phyloP scores from a whole-genome alignment of 305 asterid genomes.

The Andrographis paniculata region DNA sequence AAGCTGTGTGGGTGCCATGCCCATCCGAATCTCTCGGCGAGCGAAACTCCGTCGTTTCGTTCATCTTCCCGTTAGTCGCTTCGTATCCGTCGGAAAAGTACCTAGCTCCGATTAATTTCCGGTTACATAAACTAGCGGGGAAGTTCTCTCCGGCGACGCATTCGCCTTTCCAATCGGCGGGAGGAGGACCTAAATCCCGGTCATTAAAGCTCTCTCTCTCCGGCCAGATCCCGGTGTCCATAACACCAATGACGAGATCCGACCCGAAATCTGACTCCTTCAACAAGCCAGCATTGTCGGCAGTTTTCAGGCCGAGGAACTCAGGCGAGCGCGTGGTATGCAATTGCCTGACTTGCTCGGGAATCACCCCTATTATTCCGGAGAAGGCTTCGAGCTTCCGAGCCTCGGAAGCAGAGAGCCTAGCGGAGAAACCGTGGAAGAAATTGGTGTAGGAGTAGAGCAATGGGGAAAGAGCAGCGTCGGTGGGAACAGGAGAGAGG shows the following conservation, averaged over 20 bases:
- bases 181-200: constrained; percentile 51
- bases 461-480: constrained; percentile 14
- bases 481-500: constrained; percentile 13
- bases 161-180: constrained; percentile 65
- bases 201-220: constrained; percentile 75
- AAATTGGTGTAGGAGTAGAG: constrained; percentile 56
- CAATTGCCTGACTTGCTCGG: constrained; percentile 60
- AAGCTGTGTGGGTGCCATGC: constrained; percentile 95
- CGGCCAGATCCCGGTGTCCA: constrained; percentile 98
- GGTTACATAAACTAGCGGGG: constrained; percentile 52
- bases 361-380: constrained; percentile 56
- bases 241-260: constrained; percentile 75
- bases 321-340: constrained; percentile 89
- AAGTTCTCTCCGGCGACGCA: constrained; percentile 49
- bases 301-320: constrained; percentile 61
- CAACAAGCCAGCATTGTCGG: constrained; percentile 50
- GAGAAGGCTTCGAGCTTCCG: constrained; percentile 22
- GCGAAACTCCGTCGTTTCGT: constrained; percentile 55
- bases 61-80: constrained; percentile 74
- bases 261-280: constrained; percentile 79
- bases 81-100: constrained; percentile 60
- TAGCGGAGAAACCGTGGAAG: constrained; percentile 73
- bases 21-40: constrained; percentile 92
- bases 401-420: constrained; percentile 37
- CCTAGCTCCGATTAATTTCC: constrained; percentile 78